Evolutionary conservation across 345 rosid genomes (phyloP), one percentile per base, ranked within the genome.

Genomic region (Lepidium sativum): DNA sequence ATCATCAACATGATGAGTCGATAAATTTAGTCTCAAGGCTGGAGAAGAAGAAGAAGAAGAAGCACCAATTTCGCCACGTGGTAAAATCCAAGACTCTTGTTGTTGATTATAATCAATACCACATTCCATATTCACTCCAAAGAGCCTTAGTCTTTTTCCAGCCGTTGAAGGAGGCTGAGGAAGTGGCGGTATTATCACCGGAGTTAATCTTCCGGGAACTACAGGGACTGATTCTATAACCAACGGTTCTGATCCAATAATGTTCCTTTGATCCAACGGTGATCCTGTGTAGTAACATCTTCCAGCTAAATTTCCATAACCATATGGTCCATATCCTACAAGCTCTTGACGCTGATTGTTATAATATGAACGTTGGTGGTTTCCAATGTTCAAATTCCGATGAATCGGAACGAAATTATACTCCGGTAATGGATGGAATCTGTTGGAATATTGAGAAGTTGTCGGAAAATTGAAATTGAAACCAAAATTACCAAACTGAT

Each of bases 101-200:
- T 60, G 72, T 51, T 73, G 58, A 27, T 53, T 38, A 62, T 60
- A 42, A 16, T 68, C 52, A 27, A 20, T 68, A 68, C 70, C 61
- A 75, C 91, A 89, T 40, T 89, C 98, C 97, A 92, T 85, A 84
- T 92, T 87, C 35, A 92, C 98, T 14, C 98, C 98, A 40, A 92
- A 92, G 61, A 92, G 82, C 72, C 98, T 83, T 42, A 92, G 63
- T 59, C 89, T 83, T 82, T 89, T 89, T 2, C 81, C 89, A 3
- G 85, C 79, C 16, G 88, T 86, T 35, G 55, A 29, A 20, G 73
- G 54, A 16, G 66, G 72, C 25, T 67, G 67, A 41, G 76, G 76
- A 41, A 32, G 52, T 12, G 70, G 64, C 6, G 65, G 68, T 50
- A 68, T 29, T 52, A 68, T 54, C 60, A 61, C 54, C 54, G 60